phyloP scores from a whole-genome alignment of 352 stramenopile species.

The Phytophthora meadii region DNA sequence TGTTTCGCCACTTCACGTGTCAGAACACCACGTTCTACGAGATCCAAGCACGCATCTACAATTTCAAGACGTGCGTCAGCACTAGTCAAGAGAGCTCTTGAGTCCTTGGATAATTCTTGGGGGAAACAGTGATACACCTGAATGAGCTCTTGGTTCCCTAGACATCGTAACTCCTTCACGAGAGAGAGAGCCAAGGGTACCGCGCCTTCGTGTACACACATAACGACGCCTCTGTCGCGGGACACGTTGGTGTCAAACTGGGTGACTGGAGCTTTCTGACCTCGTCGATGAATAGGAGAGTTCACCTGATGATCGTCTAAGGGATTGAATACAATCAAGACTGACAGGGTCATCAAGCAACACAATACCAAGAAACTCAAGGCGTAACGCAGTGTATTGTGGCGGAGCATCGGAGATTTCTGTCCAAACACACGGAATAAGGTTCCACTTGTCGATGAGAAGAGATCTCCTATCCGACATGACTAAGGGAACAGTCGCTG shows the following conservation, averaged over 20 bases:
- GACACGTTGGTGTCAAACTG: slow-evolving; percentile 30
- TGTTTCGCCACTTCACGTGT: slow-evolving; percentile 14
- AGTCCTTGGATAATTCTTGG: slow-evolving; percentile 35
- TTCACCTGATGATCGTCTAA: slow-evolving; percentile 3
- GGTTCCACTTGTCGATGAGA: too few species aligned
- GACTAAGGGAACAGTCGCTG: too few species aligned
- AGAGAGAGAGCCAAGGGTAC: slow-evolving; percentile 43
- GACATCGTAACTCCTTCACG: slow-evolving; percentile 34
- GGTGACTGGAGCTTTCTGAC: slow-evolving; percentile 5
- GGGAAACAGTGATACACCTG: slow-evolving; percentile 49
- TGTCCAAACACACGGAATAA: too few species aligned
- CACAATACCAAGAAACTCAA: too few species aligned
- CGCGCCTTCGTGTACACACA: slow-evolving; percentile 37
- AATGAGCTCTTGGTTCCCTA: slow-evolving; percentile 46
- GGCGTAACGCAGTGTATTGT: too few species aligned
- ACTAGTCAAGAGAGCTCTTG: slow-evolving; percentile 20
- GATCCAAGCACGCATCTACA: slow-evolving; percentile 42
- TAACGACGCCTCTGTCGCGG: slow-evolving; percentile 35
- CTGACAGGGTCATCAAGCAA: slow-evolving; percentile 1
- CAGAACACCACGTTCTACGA: slow-evolving; percentile 28
- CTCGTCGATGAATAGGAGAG: slow-evolving; percentile 14
- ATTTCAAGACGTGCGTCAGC: slow-evolving; percentile 36
- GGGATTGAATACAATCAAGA: slow-evolving; percentile 17
- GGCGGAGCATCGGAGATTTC: too few species aligned
- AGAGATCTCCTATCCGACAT: too few species aligned